Base-by-base conservation (phyloP, 2,329 filamentous ascomycete species). In the Colletotrichum horii region DNA sequence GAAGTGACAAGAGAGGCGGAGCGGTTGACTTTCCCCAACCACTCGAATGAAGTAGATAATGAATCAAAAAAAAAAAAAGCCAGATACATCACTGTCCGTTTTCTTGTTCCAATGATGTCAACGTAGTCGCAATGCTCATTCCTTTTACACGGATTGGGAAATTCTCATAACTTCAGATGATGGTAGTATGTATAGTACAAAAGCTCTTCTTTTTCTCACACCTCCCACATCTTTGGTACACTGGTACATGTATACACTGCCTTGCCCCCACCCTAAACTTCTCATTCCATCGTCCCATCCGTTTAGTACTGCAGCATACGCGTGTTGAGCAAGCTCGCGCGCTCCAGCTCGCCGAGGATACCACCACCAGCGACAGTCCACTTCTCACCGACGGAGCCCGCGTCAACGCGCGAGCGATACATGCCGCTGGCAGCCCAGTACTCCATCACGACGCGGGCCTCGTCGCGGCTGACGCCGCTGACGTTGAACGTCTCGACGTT, bases 341-440 rank as follows among this genome's bases (percentile, higher is more conserved):
- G 92, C 87, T 98, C 95, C 86, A 98, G 90, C 89, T 98, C 95
- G 9, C 95, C 96, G 61, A 98, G 89, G 67, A 96, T 91, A 19
- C 96, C 96, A 80, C 94, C 92, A 26, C 95, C 95, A 65, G 93
- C 92, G 79, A 98, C 83, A 65, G 92, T 93, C 96, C 96, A 98
- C 86, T 95, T 95, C 88, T 97, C 94, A 26, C 90, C 89, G 43
- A 98, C 93, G 77, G 90, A 89, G 77, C 87, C 87, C 81, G 96
- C 93, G 80, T 94, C 93, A 66, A 98, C 89, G 61, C 87, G 89
- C 76, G 91, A 88, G 78, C 94, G 91, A 81, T 98, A 83, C 82
- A 98, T 88, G 15, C 96, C 97, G 83, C 95, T 97, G 43, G 91
- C 92, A 7, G 95, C 96, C 89, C 96, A 98, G 86, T 98, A 98